Evolutionary conservation across 306 rosid genomes (phyloP).

Genomic region (Mimosa bimucronata): DNA sequence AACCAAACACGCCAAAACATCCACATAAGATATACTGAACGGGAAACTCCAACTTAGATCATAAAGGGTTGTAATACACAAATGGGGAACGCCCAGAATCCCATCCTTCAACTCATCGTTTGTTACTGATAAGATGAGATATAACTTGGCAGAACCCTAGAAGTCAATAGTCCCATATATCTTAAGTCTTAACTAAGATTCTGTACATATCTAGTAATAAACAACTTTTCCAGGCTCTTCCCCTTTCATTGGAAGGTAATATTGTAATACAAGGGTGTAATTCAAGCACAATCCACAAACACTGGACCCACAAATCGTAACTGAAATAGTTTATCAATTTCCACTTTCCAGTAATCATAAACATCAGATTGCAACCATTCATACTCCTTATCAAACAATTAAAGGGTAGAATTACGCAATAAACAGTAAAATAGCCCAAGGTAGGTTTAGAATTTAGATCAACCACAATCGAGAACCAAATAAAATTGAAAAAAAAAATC

Average conservation of each 20-base stretch:
- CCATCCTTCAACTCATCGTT: neutral
- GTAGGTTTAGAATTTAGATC: slow-evolving; percentile 6
- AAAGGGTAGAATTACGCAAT: neutral
- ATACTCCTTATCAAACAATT: neutral
- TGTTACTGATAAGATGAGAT: neutral
- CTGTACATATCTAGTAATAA: neutral
- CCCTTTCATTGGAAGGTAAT: neutral
- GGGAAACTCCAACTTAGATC: neutral
- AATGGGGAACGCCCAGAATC: slow-evolving; percentile 24
- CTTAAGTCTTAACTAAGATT: slow-evolving; percentile 18
- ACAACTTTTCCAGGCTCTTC: neutral
- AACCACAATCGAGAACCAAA: neutral
- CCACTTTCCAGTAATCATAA: neutral
- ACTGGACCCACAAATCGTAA: slow-evolving; percentile 26
- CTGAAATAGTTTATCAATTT: neutral
- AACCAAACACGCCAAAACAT: slow-evolving; percentile 9
- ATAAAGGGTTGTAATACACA: neutral
- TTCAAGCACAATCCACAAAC: neutral
- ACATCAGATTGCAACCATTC: neutral
- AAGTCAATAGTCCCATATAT: slow-evolving; percentile 16
- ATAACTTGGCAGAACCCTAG: neutral
- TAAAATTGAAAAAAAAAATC: neutral
- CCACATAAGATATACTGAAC: neutral
- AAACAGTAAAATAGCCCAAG: neutral
- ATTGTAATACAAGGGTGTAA: neutral